phyloP scores from a whole-genome alignment of 805 yeast species.

The Nakazawaea sp. region DNA sequence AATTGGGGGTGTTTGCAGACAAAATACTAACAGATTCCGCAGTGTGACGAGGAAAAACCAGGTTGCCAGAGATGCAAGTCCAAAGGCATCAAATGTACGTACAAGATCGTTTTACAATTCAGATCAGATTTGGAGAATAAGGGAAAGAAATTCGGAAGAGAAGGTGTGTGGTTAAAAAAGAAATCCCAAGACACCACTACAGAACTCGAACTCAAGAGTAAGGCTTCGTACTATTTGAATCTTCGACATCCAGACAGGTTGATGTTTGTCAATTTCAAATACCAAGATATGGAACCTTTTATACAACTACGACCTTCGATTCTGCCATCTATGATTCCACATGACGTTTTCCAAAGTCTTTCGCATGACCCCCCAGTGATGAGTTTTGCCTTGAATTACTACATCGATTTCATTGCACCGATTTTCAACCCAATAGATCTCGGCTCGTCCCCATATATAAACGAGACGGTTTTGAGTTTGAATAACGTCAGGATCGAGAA shows the following conservation, averaged over 20 bases:
- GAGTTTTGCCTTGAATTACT: conserved; percentile 9
- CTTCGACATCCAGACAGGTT: conserved; percentile 2
- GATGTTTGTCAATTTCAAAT: conserved; percentile 7
- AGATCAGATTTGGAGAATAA: conserved; percentile 11
- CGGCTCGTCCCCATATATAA: not conserved
- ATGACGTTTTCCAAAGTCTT: conserved; percentile 1
- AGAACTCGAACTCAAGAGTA: conserved; percentile 13
- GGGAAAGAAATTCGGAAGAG: conserved; percentile 13
- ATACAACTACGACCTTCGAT: not conserved
- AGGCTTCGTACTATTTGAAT: conserved; percentile 13
- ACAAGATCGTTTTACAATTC: conserved; percentile 10
- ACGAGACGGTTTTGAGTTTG: conserved; percentile 9
- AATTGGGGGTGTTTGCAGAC: too few relatives aligned
- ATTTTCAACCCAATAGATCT: conserved; percentile 9
- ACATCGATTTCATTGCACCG: conserved; percentile 9
- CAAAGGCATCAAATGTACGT: conserved; percentile 9
- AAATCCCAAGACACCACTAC: conserved; percentile 8
- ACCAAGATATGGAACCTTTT: conserved; percentile 13
- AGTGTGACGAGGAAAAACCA: conserved; percentile 34
- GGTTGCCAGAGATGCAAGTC: conserved; percentile 30
- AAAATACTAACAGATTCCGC: conserved; percentile 13
- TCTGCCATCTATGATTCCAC: conserved; percentile 8
- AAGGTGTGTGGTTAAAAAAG: conserved; percentile 11
- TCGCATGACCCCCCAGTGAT: conserved; percentile 4
- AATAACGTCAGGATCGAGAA: conserved; percentile 3